Base-by-base conservation (phyloP, 140 eudicot species). In the Cichorium intybus region DNA sequence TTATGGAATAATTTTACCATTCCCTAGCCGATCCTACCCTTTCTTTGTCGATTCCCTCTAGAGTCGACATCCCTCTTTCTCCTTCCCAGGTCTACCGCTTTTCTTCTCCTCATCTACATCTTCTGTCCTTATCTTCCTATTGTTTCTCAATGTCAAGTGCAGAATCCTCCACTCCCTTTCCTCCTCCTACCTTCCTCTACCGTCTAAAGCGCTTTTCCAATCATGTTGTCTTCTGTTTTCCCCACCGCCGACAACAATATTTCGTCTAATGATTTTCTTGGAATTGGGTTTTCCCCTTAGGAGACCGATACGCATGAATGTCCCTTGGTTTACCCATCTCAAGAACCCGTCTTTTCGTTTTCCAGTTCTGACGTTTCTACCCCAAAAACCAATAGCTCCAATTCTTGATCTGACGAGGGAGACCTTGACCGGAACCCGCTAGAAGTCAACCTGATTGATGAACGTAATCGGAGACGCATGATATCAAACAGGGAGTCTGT, bases 401-500 rank as follows among this genome's bases (percentile, higher is more conserved):
- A 53, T 23, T 78, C 95, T 41, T 76, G 79, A 10, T 76, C 87
- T 0, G 76, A 69, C 28, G 78, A 56, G 8, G 39, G 50, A 15
- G n/a, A n/a, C n/a, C n/a, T n/a, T n/a, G n/a, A n/a, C n/a, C n/a
- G n/a, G 67, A 50, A 14, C 27, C 67, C 33, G 45, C 26, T 45
- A n/a, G 54, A 58, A 7, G 15, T 37, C 15, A 15, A 48, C 48
- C 66, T 11, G 3, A 31, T 64, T 5, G 95, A 87, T 7, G 97
- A 87, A 16, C 75, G 90, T n/a, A 90, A 90, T 75, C 82, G 78
- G 34, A 82, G 85, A 73, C 86, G 97, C 11, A 90, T 81, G 97
- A 48, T 84, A 58, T 90, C 95, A 4, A 90, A 90, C 87, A 85
- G 97, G 69, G 94, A 84, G 68, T 90, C 95, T 1, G 97, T 95